Conservation (phyloP, 2,329 filamentous ascomycete species). For the Sporothrix inflata region DNA sequence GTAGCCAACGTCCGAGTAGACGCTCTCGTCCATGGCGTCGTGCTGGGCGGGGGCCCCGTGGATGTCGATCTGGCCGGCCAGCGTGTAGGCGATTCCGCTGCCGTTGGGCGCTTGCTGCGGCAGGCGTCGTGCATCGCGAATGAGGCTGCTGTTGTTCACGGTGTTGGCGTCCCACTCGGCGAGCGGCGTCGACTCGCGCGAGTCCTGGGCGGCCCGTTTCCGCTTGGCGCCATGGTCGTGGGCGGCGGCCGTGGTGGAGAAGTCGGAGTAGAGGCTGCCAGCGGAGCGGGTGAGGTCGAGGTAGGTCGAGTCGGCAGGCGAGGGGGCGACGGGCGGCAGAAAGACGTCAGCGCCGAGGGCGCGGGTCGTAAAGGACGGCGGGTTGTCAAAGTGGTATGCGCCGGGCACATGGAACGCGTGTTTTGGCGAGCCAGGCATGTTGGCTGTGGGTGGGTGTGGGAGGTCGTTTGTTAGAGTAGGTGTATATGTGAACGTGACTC, state of each 20-base stretch:
- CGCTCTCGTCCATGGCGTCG: constrained; percentile 54
- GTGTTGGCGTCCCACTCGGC: constrained; percentile 39
- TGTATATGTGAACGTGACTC: neutral
- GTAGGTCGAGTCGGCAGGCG: constrained; percentile 34
- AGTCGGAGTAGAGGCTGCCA: constrained; percentile 45
- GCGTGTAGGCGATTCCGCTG: constrained; percentile 49
- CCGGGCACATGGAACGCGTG: constrained; percentile 42
- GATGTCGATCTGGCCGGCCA: constrained; percentile 59
- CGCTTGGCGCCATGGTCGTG: constrained; percentile 45
- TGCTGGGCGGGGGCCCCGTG: constrained; percentile 41
- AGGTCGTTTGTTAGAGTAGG: neutral
- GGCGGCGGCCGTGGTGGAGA: constrained; percentile 36
- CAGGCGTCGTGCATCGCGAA: neutral
- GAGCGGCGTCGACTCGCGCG: constrained; percentile 42
- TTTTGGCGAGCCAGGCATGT: constrained; percentile 33
- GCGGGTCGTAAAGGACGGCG: constrained; percentile 29
- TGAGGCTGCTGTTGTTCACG: neutral
- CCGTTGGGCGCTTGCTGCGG: neutral
- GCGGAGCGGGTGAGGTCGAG: constrained; percentile 44
- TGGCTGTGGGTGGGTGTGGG: neutral
- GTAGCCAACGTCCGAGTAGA: constrained; percentile 62
- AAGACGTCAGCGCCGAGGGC: constrained; percentile 42
- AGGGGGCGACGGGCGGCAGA: constrained; percentile 38
- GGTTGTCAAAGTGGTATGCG: constrained; percentile 39
- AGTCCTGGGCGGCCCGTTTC: constrained; percentile 45